Evolutionary conservation across 441 rosid genomes (phyloP), one percentile per base, ranked within the genome.

Genomic region (Adansonia grandidieri): DNA sequence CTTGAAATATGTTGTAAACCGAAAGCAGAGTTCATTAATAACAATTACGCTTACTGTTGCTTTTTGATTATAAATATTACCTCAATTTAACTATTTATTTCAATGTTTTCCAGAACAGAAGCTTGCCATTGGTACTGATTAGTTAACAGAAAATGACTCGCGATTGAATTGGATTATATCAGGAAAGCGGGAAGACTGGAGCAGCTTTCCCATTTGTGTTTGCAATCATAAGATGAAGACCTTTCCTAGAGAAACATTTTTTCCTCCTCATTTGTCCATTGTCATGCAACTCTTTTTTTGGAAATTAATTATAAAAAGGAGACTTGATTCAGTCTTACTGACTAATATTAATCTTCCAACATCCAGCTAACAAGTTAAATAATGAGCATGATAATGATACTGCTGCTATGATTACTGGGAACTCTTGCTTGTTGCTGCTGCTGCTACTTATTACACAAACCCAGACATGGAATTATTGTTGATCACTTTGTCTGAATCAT

Each of bases 161-260:
- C 48, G 37, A 32, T 5, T 71, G 47, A 42, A 32, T 54, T 32
- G 75, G 37, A 37, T 56, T 54, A 4, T 56, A 56, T 37, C 75
- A 17, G 48, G 51, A 72, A 72, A 72, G 64, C 17, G n/a, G 51
- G 64, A 28, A 72, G 51, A 72, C n/a, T 10, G 64, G 37, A 64
- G 40, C 64, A 19, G 32, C 48, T 72, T 72, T 37, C 48, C n/a
- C 51, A 10, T 56, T 40, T 56, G 32, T 72, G 76, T 72, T 37
- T 72, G 64, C 75, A 54, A 72, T 17, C 51, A 54, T 54, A 17
- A 54, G 63, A 37, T 50, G 24, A 51, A 6, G 61, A 51, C 61
- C 47, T 14, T 28, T 51, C n/a, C 58, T 14, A 71, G 45, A 51
- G 45, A 40, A 72, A 72, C 76, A 32, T 72, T 37, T 56, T 22